Base-by-base conservation (phyloP, 495 filamentous ascomycete species). In the Pseudevernia furfuracea region DNA sequence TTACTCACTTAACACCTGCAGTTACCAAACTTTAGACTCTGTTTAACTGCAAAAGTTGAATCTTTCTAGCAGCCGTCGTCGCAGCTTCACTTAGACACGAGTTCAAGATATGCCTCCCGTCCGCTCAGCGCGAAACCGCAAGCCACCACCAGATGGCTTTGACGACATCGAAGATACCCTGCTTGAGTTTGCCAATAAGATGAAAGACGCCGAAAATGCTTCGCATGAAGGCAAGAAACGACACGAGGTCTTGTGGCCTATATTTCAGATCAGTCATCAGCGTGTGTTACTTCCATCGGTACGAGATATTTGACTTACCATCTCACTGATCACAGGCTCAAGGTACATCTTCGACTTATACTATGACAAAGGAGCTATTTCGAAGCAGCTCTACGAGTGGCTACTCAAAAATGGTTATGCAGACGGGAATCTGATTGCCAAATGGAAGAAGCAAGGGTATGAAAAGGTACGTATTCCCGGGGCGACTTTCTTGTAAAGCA, bases 361-460 rank as follows among this genome's bases (percentile, higher is more conserved):
- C 78, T 98, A 97, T 76, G 88, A 95, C 73, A 96, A 96, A 77
- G 90, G 96, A 75, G 92, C 92, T 55, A 97, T 99, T 76, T 87
- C 83, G 65, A 91, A 89, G 75, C 80, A 84, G 73, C 81, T 97
- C 19, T 99, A 99, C 74, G 93, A 96, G 66, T 99, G 89, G 88
- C 79, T 97, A 69, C 80, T 97, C 55, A 99, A 99, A 82, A 96
- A 97, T 74, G 86, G 87, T 57, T 97, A 99, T 74, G 94, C 90
- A 14, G 94, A 99, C 78, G 84, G 89, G 25, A 92, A 88, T 74
- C 78, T 99, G 67, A 97, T 99, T 71, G 94, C 94, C 21, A 97
- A 99, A 78, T 99, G 94, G 94, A 99, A 99, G 83, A 99, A 97
- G 78, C 89, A 93, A 71, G 95, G 94, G 28, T 99, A 99, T 76